Evolutionary conservation across 2,329 filamentous ascomycete genomes (phyloP).

Genomic region (Podosphaera leucotricha): DNA sequence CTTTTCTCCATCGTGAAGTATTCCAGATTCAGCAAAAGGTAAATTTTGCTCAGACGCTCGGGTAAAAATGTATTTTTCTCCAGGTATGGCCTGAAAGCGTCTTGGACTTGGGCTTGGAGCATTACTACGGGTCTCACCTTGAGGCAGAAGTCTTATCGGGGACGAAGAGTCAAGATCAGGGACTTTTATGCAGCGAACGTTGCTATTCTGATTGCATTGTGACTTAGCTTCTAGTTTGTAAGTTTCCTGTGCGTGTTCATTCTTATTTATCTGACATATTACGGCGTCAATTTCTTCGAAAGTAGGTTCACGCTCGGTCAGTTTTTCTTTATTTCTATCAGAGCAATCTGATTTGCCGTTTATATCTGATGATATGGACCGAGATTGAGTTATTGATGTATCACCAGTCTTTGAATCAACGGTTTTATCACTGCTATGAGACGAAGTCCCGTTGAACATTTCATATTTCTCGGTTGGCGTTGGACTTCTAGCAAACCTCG

Average conservation of each 20-base stretch:
- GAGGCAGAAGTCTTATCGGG: slow-evolving; percentile 28
- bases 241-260: slow-evolving; percentile 28
- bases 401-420: neutral
- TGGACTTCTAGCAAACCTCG: slow-evolving; percentile 13
- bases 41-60: neutral
- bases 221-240: slow-evolving; percentile 2
- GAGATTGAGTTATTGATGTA: slow-evolving; percentile 6
- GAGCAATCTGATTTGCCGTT: slow-evolving; percentile 6
- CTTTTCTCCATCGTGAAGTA: neutral
- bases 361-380: slow-evolving; percentile 10
- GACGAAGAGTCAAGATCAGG: slow-evolving; percentile 22
- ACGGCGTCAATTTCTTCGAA: slow-evolving; percentile 81
- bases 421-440: neutral
- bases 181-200: slow-evolving; percentile 18
- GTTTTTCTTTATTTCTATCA: slow-evolving; percentile 4
- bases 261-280: slow-evolving; percentile 63
- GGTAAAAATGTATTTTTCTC: slow-evolving; percentile 23
- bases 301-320: slow-evolving; percentile 16
- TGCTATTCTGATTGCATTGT: slow-evolving; percentile 1
- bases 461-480: slow-evolving; percentile 6
- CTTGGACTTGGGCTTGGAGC: slow-evolving; percentile 49
- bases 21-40: neutral
- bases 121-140: slow-evolving; percentile 36
- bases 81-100: slow-evolving; percentile 24
- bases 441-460: neutral